Percentiles rank a stretch among this genome's conserved stretches.
Evolutionary conservation across 2,329 filamentous ascomycete genomes (phyloP).

Genomic region (Diplodia seriata): DNA sequence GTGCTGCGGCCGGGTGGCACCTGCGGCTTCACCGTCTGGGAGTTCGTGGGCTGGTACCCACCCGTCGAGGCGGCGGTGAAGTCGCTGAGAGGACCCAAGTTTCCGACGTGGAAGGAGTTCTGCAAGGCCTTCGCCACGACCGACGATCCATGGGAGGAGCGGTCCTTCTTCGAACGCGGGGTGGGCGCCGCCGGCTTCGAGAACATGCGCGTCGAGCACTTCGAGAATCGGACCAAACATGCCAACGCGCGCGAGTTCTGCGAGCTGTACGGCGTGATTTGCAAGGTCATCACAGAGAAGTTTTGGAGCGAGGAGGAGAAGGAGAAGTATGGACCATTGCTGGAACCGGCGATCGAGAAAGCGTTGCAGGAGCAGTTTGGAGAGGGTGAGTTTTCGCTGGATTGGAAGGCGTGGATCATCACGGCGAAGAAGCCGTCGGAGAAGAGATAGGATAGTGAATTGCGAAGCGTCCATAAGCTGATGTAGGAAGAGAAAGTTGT

Average conservation of each 20-base stretch:
- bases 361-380: slow-evolving; percentile 20
- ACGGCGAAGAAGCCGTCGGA: slow-evolving; percentile 11
- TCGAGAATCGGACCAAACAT: slow-evolving; percentile 7
- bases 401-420: slow-evolving; percentile 20
- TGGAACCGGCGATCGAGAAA: slow-evolving; percentile 21
- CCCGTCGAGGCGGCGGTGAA: background rate
- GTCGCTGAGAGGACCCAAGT: background rate
- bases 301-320: slow-evolving; percentile 32
- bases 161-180: slow-evolving; percentile 4
- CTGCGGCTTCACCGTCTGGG: slow-evolving; percentile 61
- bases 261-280: background rate
- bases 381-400: slow-evolving; percentile 14
- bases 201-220: background rate
- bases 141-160: slow-evolving; percentile 17
- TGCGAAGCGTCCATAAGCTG: background rate
- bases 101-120: slow-evolving; percentile 22
- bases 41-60: slow-evolving; percentile 23
- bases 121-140: background rate
- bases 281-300: background rate
- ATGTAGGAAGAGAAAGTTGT: background rate
- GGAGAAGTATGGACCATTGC: slow-evolving; percentile 16
- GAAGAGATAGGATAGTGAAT: background rate
- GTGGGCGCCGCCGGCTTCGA: slow-evolving; percentile 18
- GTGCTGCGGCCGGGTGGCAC: slow-evolving; percentile 64
- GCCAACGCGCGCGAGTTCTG: slow-evolving; percentile 16